phyloP scores from a whole-genome alignment of 108 stramenopile species.

The Nitzschia sp. region DNA sequence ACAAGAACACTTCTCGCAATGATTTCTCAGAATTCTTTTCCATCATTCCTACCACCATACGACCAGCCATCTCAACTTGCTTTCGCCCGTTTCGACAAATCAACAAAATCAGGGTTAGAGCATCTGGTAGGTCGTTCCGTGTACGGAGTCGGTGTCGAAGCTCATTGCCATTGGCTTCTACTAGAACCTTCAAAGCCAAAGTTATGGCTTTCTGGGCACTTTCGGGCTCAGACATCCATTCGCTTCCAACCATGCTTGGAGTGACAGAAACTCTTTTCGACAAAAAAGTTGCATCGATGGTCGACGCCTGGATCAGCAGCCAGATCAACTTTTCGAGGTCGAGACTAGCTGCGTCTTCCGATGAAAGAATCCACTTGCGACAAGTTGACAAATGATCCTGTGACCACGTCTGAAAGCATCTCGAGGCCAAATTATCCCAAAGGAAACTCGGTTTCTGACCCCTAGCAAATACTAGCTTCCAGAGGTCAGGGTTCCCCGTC shows the following conservation, averaged over 20 bases:
- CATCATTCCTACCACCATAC: conserved; percentile 32
- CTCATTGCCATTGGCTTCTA: not conserved
- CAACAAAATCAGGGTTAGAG: conserved; percentile 43
- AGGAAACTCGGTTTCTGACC: conserved; percentile 25
- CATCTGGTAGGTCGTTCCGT: conserved; percentile 45
- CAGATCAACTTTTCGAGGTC: conserved; percentile 34
- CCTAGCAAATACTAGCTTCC: conserved; percentile 41
- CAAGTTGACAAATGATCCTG: conserved; percentile 41
- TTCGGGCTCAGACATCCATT: conserved; percentile 23
- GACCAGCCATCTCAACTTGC: conserved; percentile 36
- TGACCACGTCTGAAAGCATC: conserved; percentile 48
- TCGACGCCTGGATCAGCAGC: conserved; percentile 43
- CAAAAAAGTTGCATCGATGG: conserved; percentile 24
- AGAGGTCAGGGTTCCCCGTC: conserved; percentile 37
- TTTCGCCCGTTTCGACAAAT: conserved; percentile 36
- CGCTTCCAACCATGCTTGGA: not conserved
- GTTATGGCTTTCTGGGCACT: conserved; percentile 14
- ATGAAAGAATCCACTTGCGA: conserved; percentile 44
- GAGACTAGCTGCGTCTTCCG: conserved; percentile 12
- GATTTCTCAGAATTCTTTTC: conserved; percentile 7
- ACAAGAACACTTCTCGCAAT: conserved; percentile 1
- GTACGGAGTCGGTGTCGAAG: conserved; percentile 4
- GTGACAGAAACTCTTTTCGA: conserved; percentile 11
- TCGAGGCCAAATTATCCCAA: conserved; percentile 39
- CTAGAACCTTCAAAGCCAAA: conserved; percentile 24